Conservation (phyloP, 768 basidiomycete species). For the Naganishia randhawae region DNA sequence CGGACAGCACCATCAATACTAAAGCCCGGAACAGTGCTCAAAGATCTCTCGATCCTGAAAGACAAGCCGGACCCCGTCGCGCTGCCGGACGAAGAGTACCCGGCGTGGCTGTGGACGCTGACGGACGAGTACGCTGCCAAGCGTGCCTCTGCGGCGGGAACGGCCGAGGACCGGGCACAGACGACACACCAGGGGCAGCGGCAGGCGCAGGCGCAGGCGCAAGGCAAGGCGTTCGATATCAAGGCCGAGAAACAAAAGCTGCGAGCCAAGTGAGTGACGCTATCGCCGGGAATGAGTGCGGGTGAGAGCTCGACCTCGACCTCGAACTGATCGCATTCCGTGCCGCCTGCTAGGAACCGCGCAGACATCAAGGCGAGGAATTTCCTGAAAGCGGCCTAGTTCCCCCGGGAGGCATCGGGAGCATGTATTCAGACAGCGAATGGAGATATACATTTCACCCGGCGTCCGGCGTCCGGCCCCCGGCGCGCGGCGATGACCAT, state of each 20-base stretch:
- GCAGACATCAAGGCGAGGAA: conserved; percentile 75
- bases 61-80: conserved; percentile 73
- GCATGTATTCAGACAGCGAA: not conserved
- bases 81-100: conserved; percentile 75
- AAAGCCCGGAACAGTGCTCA: conserved; percentile 66
- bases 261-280: conserved; percentile 43
- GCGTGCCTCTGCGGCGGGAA: conserved; percentile 24
- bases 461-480: too few species aligned
- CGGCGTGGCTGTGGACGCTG: conserved; percentile 81
- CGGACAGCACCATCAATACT: conserved; percentile 25
- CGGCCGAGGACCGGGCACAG: too few species aligned
- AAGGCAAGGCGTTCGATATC: conserved; percentile 32
- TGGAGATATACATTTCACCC: too few species aligned
- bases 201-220: conserved; percentile 21
- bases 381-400: conserved; percentile 65
- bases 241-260: conserved; percentile 43
- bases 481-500: too few species aligned
- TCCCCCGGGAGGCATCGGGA: not conserved
- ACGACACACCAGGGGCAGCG: too few species aligned
- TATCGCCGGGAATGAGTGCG: too few species aligned
- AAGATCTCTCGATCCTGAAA: conserved; percentile 78
- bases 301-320: too few species aligned
- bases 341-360: conserved; percentile 45
- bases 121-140: conserved; percentile 51
- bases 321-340: too few species aligned